Conservation (phyloP, 1,284 basidiomycete species). For the Tilletia setariae region DNA sequence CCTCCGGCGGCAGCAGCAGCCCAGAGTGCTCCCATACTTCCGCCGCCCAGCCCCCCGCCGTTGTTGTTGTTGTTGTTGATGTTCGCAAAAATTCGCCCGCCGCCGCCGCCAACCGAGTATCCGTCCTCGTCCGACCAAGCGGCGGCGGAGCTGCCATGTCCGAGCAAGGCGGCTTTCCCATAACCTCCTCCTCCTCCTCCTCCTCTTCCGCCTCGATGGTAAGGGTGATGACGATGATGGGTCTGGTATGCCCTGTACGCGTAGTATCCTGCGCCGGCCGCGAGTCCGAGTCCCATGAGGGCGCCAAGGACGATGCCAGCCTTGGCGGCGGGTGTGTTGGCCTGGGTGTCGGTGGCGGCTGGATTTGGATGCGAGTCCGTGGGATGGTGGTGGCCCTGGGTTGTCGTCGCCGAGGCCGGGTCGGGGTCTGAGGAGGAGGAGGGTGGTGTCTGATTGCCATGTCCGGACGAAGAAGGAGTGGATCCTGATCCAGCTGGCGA, state of each 20-base stretch:
- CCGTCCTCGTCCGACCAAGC: slow-evolving; percentile 24
- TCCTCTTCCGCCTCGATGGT: slow-evolving; percentile 31
- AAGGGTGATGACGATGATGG: slow-evolving; percentile 31
- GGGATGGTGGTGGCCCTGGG: not conserved
- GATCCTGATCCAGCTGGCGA: not conserved
- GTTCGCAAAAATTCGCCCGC: not conserved
- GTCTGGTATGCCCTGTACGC: slow-evolving; percentile 30
- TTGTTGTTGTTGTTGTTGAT: too few species aligned
- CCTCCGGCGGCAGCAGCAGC: not conserved
- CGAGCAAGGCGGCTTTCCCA: slow-evolving; percentile 3
- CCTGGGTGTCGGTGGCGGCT: slow-evolving; percentile 5
- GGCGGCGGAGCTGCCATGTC: not conserved
- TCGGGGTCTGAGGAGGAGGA: slow-evolving; percentile 12
- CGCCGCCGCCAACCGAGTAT: slow-evolving; percentile 16
- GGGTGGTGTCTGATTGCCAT: not conserved
- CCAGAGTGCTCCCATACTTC: not conserved
- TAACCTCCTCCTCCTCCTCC: slow-evolving; percentile 13
- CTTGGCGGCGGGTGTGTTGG: slow-evolving; percentile 25
- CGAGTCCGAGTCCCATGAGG: slow-evolving; percentile 38
- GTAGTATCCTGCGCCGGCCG: slow-evolving; percentile 38
- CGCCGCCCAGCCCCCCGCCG: slow-evolving; percentile 13
- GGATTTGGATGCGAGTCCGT: slow-evolving; percentile 16
- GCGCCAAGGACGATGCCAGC: slow-evolving; percentile 42
- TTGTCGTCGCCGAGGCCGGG: slow-evolving; percentile 17
- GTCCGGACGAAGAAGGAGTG: not conserved